Evolutionary conservation across 495 filamentous ascomycete species (phyloP).

Genomic region (Rusavskia elegans): DNA sequence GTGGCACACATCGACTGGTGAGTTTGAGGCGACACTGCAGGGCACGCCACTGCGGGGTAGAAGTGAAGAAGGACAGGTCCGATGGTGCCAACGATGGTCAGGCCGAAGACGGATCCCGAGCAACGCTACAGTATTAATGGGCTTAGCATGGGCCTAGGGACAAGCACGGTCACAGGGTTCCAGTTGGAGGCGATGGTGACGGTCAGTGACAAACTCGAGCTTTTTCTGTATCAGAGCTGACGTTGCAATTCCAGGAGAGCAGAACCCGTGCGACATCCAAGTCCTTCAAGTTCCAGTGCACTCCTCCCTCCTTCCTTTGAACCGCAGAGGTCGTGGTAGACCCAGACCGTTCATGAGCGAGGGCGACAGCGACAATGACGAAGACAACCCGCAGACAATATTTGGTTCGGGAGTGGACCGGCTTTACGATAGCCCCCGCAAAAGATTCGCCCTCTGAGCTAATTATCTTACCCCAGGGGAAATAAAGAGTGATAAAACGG

Average conservation of each 20-base stretch:
- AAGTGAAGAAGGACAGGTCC: neutral
- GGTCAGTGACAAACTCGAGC: neutral
- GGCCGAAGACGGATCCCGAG: neutral
- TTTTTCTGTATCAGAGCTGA: neutral
- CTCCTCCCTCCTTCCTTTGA: neutral
- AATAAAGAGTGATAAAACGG: too few relatives aligned
- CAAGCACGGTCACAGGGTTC: neutral
- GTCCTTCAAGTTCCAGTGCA: neutral
- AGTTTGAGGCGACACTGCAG: too few relatives aligned
- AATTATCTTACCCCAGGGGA: too few relatives aligned
- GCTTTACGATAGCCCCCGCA: too few relatives aligned
- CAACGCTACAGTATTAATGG: neutral
- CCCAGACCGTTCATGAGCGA: too few relatives aligned
- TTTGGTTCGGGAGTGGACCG: too few relatives aligned
- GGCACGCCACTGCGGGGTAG: too few relatives aligned
- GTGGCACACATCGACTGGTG: too few relatives aligned
- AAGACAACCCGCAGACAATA: too few relatives aligned
- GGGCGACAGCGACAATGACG: too few relatives aligned
- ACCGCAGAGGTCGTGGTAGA: neutral
- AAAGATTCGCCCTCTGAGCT: too few relatives aligned
- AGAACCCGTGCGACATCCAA: neutral
- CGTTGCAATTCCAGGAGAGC: neutral
- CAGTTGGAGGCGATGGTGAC: neutral
- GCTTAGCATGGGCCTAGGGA: neutral
- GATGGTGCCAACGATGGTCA: neutral